A percentile compares a stretch with the other conserved stretches of the same genome.
phyloP scores from a whole-genome alignment of 129 eudicot species.

The Gnaphalium uliginosum region DNA sequence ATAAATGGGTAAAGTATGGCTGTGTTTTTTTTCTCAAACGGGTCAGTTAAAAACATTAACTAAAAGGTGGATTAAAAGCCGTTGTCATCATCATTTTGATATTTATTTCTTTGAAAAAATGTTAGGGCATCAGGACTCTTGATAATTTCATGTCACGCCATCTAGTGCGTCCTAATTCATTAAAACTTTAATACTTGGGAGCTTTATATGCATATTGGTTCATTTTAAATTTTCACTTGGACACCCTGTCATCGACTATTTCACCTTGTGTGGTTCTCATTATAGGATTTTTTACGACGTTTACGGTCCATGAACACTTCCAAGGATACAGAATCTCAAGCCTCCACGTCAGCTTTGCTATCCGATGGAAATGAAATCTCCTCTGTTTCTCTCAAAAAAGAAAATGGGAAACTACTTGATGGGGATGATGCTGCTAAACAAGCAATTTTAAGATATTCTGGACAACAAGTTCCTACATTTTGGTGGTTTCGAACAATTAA shows the following conservation, averaged over 20 bases:
- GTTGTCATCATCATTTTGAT: not conserved
- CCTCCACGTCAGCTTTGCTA: slow-evolving; percentile 34
- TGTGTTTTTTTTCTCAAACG: not conserved
- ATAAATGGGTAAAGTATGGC: not conserved
- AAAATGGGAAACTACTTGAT: slow-evolving; percentile 25
- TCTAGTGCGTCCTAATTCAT: not conserved
- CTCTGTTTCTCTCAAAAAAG: slow-evolving; percentile 32
- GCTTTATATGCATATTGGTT: not conserved
- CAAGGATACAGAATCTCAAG: slow-evolving; percentile 47
- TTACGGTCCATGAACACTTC: slow-evolving; percentile 54
- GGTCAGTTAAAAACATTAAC: not conserved
- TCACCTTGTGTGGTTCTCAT: slow-evolving; percentile 8
- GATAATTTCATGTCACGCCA: not conserved
- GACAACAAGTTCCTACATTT: slow-evolving; percentile 42
- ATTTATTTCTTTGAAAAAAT: too few relatives aligned
- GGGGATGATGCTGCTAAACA: slow-evolving; percentile 43
- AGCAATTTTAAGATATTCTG: slow-evolving; percentile 55
- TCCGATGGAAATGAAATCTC: slow-evolving; percentile 32
- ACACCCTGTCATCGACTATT: slow-evolving; percentile 6
- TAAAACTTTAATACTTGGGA: not conserved
- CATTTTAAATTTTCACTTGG: not conserved
- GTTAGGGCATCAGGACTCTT: not conserved
- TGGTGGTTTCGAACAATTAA: slow-evolving; percentile 66
- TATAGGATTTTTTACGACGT: slow-evolving; percentile 66
- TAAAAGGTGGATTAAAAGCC: not conserved